Evolutionary conservation across 495 filamentous ascomycete genomes (phyloP).

Genomic region (Trichoderma parareesei): DNA sequence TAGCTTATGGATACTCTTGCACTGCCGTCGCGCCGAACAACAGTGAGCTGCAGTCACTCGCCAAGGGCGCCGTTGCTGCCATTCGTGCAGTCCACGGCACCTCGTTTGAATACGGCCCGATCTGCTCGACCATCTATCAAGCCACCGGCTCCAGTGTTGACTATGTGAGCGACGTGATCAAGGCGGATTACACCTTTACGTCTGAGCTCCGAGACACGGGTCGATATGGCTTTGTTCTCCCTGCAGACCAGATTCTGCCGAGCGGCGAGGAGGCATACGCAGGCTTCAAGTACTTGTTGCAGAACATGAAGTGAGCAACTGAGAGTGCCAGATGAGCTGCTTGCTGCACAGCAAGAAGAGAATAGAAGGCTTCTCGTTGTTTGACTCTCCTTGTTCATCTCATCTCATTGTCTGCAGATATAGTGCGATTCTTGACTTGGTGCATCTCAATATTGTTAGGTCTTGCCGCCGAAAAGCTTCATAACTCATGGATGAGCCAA

Average conservation of each 20-base stretch:
- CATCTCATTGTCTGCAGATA: too few relatives aligned
- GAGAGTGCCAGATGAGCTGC: too few relatives aligned
- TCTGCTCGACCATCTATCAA: slow-evolving; percentile 52
- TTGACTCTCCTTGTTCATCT: too few relatives aligned
- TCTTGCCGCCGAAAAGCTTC: too few relatives aligned
- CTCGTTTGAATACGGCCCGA: slow-evolving; percentile 42
- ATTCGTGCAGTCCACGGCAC: slow-evolving; percentile 43
- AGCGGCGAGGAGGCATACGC: slow-evolving; percentile 45
- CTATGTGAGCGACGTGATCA: slow-evolving; percentile 43
- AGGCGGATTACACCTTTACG: slow-evolving; percentile 47
- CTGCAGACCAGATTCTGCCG: slow-evolving; percentile 47
- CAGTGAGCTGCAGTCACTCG: slow-evolving; percentile 35
- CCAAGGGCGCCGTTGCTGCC: slow-evolving; percentile 29
- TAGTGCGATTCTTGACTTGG: too few relatives aligned
- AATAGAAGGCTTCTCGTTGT: too few relatives aligned
- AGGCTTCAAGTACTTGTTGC: slow-evolving; percentile 44
- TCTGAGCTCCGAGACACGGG: slow-evolving; percentile 43
- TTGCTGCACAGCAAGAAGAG: too few relatives aligned
- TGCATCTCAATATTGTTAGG: too few relatives aligned
- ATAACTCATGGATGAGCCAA: too few relatives aligned
- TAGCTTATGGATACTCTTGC: slow-evolving; percentile 34
- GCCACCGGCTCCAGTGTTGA: slow-evolving; percentile 48
- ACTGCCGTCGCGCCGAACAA: slow-evolving; percentile 32
- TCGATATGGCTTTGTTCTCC: slow-evolving; percentile 48
- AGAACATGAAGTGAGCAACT: slow-evolving; percentile 27